These are phyloP conservation scores for Vanderwaltozyma tropicalis DNA, from an alignment of 805 yeast genomes.

Conservation along the genomic window DNA sequence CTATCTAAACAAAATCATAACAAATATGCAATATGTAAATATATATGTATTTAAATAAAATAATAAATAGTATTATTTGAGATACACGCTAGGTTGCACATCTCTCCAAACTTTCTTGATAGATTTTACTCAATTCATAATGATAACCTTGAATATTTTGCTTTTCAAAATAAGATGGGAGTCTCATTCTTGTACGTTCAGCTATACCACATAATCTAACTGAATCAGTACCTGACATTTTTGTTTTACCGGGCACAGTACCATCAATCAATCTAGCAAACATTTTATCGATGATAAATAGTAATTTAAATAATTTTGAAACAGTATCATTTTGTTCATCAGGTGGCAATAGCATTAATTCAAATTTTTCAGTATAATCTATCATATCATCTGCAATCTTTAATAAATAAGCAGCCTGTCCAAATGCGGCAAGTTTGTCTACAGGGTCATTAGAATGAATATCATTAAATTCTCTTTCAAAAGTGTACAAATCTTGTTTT, in stretches of 20 bases:
- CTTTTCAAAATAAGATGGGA: constrained; percentile 30
- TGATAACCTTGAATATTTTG: constrained; percentile 33
- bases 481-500: constrained; percentile 2
- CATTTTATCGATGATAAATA: constrained; percentile 34
- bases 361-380: constrained; percentile 44
- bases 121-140: constrained; percentile 35
- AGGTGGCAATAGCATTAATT: constrained; percentile 14
- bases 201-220: constrained; percentile 45
- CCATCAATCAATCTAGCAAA: constrained; percentile 32
- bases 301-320: constrained; percentile 30
- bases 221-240: constrained; percentile 38
- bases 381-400: constrained; percentile 56
- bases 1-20: no score
- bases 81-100: constrained; percentile 10
- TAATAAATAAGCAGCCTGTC: constrained; percentile 54
- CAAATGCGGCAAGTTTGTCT: constrained; percentile 31
- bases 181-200: constrained; percentile 38
- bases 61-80: no score
- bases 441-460: not conserved
- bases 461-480: not conserved
- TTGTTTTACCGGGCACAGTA: constrained; percentile 25
- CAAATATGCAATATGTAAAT: no score
- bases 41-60: no score
- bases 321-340: constrained; percentile 23
- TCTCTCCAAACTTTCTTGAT: constrained; percentile 34